phyloP scores from a whole-genome alignment of 208 protist species.

The Leishmania guyanensis region DNA sequence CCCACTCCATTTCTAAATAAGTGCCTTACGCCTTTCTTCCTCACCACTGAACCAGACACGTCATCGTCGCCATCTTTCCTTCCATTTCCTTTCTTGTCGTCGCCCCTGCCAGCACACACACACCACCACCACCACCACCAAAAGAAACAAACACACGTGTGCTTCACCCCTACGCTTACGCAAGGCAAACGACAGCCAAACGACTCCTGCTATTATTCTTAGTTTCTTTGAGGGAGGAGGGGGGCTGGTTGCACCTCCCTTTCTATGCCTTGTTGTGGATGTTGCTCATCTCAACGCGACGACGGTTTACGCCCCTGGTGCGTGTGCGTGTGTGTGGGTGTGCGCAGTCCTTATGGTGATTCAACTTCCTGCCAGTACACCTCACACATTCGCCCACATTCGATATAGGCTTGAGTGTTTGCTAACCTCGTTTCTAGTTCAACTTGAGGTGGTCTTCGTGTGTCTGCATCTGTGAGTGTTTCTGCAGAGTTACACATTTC shows the following conservation, averaged over 20 bases:
- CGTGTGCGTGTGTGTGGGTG: neutral
- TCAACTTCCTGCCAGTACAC: neutral
- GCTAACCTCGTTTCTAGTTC: neutral
- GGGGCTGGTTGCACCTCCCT: neutral
- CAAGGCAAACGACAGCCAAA: neutral
- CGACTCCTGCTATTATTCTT: neutral
- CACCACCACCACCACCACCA: neutral
- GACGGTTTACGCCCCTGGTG: neutral
- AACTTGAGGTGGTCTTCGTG: neutral
- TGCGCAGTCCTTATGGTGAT: neutral
- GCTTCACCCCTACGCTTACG: neutral
- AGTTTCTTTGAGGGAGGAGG: neutral
- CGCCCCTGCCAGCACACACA: neutral
- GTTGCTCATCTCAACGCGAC: neutral
- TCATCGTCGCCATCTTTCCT: neutral
- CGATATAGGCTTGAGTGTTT: neutral
- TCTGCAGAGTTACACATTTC: neutral
- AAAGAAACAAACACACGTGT: neutral
- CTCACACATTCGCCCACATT: neutral
- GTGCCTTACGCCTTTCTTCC: neutral
- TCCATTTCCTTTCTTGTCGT: neutral
- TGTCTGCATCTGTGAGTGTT: neutral
- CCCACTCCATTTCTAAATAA: neutral
- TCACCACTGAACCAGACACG: neutral
- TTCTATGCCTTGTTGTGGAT: neutral